phyloP scores from a whole-genome alignment of 768 basidiomycete genomes.

The Hortiboletus campestris region DNA sequence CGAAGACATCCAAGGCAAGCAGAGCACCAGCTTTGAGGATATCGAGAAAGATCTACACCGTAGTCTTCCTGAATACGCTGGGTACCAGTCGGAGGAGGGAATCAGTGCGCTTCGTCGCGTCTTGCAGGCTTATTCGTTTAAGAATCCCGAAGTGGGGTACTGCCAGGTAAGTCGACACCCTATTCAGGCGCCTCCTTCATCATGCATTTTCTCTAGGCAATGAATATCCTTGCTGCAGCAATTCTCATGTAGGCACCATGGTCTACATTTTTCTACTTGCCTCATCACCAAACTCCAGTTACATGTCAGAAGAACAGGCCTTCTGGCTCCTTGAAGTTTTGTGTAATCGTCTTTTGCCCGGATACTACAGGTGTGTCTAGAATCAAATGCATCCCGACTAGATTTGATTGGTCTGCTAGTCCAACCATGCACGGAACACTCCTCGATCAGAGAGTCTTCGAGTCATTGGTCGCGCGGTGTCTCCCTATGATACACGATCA shows the following conservation, averaged over 20 bases:
- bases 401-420: constrained; percentile 38
- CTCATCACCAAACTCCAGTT: constrained; percentile 48
- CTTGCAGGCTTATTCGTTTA: constrained; percentile 92
- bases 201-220: constrained; percentile 53
- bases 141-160: constrained; percentile 92
- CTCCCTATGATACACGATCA: constrained; percentile 94
- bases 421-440: constrained; percentile 99
- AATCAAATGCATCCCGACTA: neutral
- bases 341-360: constrained; percentile 91
- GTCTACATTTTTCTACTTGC: neutral
- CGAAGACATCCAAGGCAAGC: constrained; percentile 72
- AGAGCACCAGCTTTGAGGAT: constrained; percentile 90
- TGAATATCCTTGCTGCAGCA: constrained; percentile 98
- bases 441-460: constrained; percentile 97
- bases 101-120: constrained; percentile 84
- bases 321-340: constrained; percentile 97
- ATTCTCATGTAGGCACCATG: constrained; percentile 69
- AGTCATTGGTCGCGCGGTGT: constrained; percentile 85
- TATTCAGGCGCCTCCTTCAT: neutral
- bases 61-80: constrained; percentile 94
- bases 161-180: constrained; percentile 63
- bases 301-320: constrained; percentile 98
- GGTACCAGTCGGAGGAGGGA: constrained; percentile 89
- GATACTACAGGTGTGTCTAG: constrained; percentile 83
- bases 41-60: constrained; percentile 98